phyloP scores from a whole-genome alignment of 2,329 filamentous ascomycete species.

The Knufia fluminis region DNA sequence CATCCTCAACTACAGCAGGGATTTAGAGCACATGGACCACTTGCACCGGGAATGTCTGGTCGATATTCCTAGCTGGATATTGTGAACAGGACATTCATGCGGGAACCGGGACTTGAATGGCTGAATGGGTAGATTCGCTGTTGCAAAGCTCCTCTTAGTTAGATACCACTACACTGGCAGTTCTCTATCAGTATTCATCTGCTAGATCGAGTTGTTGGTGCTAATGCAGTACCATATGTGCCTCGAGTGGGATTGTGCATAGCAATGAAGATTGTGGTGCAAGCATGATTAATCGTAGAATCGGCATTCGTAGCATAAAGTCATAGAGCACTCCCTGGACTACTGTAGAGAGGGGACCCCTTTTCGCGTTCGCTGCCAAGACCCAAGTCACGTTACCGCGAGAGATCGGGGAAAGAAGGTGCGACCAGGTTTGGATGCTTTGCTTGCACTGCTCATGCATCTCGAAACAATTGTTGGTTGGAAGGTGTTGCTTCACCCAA shows the following conservation, averaged over 20 bases:
- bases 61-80: not conserved
- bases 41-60: not conserved
- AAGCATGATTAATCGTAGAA: slow-evolving; percentile 35
- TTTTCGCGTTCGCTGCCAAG: not conserved
- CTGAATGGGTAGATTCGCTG: not conserved
- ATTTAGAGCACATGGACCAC: slow-evolving; percentile 3
- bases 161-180: no score
- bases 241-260: slow-evolving; percentile 36
- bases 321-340: no score
- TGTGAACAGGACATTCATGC: no score
- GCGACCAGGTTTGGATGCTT: not conserved
- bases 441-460: not conserved
- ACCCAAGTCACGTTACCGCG: not conserved
- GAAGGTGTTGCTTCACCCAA: no score
- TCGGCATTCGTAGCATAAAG: slow-evolving; percentile 37
- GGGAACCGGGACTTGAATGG: no score
- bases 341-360: no score
- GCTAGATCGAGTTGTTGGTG: not conserved
- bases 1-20: not conserved
- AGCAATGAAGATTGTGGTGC: slow-evolving; percentile 33
- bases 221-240: slow-evolving; percentile 25
- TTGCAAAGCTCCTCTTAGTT: no score
- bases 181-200: not conserved
- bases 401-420: not conserved
- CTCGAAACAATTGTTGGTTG: no score